Conservation (phyloP, 163 green algal genomes). For the Volvox carteri region DNA sequence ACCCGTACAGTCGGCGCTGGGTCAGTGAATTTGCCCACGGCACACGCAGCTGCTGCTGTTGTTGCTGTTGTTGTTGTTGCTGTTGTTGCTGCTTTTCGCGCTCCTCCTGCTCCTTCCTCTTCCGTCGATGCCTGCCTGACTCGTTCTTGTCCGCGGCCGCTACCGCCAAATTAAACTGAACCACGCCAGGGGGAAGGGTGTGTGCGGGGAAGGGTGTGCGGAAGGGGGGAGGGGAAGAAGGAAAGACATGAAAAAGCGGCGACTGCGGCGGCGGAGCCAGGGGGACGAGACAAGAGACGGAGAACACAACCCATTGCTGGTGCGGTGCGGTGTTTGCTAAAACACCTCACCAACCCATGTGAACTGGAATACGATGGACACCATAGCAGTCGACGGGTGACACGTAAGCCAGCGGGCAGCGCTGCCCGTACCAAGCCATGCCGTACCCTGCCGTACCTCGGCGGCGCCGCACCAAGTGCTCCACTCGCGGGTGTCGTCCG, state of each 20-base stretch:
- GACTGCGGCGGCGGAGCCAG: background rate
- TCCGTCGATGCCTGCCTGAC: slow-evolving; percentile 69
- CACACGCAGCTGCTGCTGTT: slow-evolving; percentile 17
- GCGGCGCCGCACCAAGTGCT: slow-evolving; percentile 81
- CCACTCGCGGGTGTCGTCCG: slow-evolving; percentile 28
- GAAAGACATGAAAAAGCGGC: background rate
- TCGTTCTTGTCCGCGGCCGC: slow-evolving; percentile 61
- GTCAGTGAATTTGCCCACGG: slow-evolving; percentile 74
- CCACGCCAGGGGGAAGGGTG: too few relatives aligned
- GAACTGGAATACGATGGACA: too few relatives aligned
- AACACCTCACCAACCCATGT: too few relatives aligned
- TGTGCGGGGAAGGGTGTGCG: too few relatives aligned
- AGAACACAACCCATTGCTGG: too few relatives aligned
- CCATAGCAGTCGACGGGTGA: too few relatives aligned
- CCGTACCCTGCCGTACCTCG: slow-evolving; percentile 59
- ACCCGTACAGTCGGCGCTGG: slow-evolving; percentile 69
- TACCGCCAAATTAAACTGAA: slow-evolving; percentile 48
- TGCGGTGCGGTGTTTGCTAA: too few relatives aligned
- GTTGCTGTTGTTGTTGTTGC: slow-evolving; percentile 18
- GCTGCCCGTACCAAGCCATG: too few relatives aligned
- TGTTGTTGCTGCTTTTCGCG: slow-evolving; percentile 34
- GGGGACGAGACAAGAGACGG: background rate
- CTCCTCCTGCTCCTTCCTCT: slow-evolving; percentile 66
- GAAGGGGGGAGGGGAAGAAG: too few relatives aligned
- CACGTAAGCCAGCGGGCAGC: too few relatives aligned